A percentile compares a stretch with the other conserved stretches of the same genome.
Evolutionary conservation across 139 green algal genomes (phyloP).

Genomic region (Chlorella sp.): DNA sequence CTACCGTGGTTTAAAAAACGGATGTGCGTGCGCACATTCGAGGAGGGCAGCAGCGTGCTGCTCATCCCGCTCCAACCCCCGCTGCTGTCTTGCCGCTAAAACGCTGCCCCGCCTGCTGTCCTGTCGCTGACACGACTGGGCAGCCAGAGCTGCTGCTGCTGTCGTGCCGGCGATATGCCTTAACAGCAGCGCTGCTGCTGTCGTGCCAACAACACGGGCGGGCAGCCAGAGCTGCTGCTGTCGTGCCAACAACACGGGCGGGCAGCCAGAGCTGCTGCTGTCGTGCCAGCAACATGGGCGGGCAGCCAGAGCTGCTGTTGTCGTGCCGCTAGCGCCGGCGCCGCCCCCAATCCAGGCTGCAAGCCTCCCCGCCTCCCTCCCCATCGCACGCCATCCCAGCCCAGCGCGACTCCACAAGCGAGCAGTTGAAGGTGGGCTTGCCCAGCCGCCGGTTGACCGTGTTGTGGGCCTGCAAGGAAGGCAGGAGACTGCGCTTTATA

Average conservation of each 20-base stretch:
- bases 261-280: not conserved
- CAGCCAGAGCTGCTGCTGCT: not conserved
- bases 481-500: not conserved
- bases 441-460: slow-evolving; percentile 78
- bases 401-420: slow-evolving; percentile 77
- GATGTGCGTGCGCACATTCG: too few relatives aligned
- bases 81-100: too few relatives aligned
- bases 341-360: slow-evolving; percentile 30
- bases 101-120: too few relatives aligned
- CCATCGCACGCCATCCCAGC: slow-evolving; percentile 71
- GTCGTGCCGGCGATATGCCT: not conserved
- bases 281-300: too few relatives aligned
- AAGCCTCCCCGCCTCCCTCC: slow-evolving; percentile 30
- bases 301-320: too few relatives aligned
- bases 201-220: too few relatives aligned
- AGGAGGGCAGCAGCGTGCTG: not conserved
- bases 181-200: too few relatives aligned
- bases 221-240: not conserved
- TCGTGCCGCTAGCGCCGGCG: not conserved
- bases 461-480: slow-evolving; percentile 73
- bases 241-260: too few relatives aligned
- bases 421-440: slow-evolving; percentile 91
- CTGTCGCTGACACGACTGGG: too few relatives aligned
- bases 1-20: too few relatives aligned
- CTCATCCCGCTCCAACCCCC: not conserved